These are phyloP conservation scores for Nemania sp. DNA, from an alignment of 2,329 filamentous ascomycete genomes.

Conservation along the genomic window DNA sequence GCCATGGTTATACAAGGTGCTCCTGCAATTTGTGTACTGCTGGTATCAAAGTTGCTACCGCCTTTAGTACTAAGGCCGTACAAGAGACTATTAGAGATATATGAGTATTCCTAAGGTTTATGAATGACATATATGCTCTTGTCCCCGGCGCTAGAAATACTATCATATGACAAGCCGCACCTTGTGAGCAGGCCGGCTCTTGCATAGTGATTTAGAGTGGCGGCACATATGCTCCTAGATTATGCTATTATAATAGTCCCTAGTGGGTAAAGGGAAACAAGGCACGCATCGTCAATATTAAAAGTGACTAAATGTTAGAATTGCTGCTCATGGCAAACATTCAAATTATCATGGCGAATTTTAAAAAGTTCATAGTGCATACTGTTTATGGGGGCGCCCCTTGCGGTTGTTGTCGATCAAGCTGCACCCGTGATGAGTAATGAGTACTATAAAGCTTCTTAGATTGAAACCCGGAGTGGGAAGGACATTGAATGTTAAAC, in stretches of 20 bases:
- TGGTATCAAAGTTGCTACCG: too few species aligned
- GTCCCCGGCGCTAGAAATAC: not conserved
- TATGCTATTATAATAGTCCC: not conserved
- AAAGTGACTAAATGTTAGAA: not conserved
- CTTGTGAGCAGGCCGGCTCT: conserved; percentile 4
- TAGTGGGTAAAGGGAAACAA: not conserved
- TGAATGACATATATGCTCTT: too few species aligned
- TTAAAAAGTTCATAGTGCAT: not conserved
- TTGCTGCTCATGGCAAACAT: too few species aligned
- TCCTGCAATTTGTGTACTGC: too few species aligned
- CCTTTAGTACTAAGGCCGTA: not conserved
- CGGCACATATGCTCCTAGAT: not conserved
- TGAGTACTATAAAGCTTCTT: too few species aligned
- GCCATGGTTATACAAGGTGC: too few species aligned
- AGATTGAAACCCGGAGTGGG: too few species aligned
- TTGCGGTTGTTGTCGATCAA: not conserved
- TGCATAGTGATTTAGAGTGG: not conserved
- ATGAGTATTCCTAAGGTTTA: too few species aligned
- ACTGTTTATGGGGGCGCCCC: not conserved
- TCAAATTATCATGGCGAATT: too few species aligned
- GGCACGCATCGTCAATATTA: not conserved
- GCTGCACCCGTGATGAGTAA: too few species aligned
- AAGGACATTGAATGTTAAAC: too few species aligned
- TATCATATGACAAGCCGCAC: conserved; percentile 2
- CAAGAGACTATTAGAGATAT: not conserved